Evolutionary conservation across 2,329 filamentous ascomycete species (phyloP).

Genomic region (Ophiostoma sp.): DNA sequence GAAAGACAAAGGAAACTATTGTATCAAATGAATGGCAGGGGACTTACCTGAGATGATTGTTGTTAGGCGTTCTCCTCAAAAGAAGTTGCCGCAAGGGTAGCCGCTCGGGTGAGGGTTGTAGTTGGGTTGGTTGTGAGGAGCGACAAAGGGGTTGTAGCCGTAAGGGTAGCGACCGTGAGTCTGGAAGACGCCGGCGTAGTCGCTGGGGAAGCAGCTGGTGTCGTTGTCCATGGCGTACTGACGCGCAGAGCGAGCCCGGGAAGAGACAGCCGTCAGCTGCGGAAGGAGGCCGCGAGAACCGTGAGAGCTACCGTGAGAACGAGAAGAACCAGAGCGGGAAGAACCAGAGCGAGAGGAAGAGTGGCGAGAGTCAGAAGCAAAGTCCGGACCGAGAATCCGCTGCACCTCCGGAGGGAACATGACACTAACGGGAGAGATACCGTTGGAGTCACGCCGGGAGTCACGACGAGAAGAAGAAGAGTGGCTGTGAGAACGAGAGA

Average conservation of each 20-base stretch:
- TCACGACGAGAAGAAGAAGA: not conserved
- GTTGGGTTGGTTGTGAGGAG: not conserved
- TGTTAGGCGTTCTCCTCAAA: not conserved
- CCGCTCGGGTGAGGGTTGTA: not conserved
- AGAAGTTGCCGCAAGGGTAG: not conserved
- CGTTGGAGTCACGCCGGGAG: not conserved
- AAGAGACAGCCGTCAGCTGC: not conserved
- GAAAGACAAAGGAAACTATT: not conserved
- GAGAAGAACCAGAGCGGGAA: not conserved
- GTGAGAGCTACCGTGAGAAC: not conserved
- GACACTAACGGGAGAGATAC: not conserved
- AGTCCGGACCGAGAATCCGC: not conserved
- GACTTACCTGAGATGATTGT: not conserved
- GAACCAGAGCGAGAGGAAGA: not conserved
- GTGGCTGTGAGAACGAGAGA: not conserved
- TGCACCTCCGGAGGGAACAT: not conserved
- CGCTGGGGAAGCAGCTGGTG: not conserved
- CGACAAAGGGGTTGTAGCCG: not conserved
- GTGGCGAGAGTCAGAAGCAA: not conserved
- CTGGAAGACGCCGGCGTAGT: not conserved
- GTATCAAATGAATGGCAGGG: conserved; percentile 1
- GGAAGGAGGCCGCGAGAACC: not conserved
- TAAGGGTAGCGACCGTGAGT: not conserved
- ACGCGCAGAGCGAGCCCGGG: not conserved
- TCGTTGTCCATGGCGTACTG: not conserved